phyloP scores from a whole-genome alignment of 2,329 filamentous ascomycete species.

The Colletotrichum sp. region DNA sequence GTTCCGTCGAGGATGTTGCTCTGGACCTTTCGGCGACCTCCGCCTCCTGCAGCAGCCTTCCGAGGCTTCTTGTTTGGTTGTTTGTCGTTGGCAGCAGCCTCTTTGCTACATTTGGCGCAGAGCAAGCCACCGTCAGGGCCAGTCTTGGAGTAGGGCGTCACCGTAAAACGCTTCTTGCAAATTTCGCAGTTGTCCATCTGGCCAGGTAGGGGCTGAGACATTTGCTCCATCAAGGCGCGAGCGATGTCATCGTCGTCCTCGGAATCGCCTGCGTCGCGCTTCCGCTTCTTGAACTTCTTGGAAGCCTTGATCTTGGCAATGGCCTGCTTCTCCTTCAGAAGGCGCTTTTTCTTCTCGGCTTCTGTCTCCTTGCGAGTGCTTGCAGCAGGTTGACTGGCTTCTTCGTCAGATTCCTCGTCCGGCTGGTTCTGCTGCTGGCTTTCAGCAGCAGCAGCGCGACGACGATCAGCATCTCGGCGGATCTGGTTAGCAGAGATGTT shows the following conservation, averaged over 20 bases:
- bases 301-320: slow-evolving; percentile 67
- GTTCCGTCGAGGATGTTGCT: slow-evolving; percentile 85
- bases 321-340: slow-evolving; percentile 56
- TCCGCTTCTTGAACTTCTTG: slow-evolving; percentile 62
- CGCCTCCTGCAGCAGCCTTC: slow-evolving; percentile 47
- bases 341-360: slow-evolving; percentile 30
- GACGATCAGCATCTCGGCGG: slow-evolving; percentile 51
- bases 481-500: slow-evolving; percentile 72
- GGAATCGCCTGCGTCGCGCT: slow-evolving; percentile 39
- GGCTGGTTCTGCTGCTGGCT: slow-evolving; percentile 23
- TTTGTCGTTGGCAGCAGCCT: slow-evolving; percentile 53
- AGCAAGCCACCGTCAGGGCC: slow-evolving; percentile 86
- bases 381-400: slow-evolving; percentile 19
- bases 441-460: slow-evolving; percentile 38
- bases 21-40: slow-evolving; percentile 75
- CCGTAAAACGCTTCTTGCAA: slow-evolving; percentile 88
- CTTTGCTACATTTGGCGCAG: slow-evolving; percentile 80
- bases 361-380: slow-evolving; percentile 22
- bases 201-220: slow-evolving; percentile 68
- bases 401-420: slow-evolving; percentile 25
- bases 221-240: slow-evolving; percentile 51
- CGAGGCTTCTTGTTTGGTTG: slow-evolving; percentile 36
- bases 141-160: slow-evolving; percentile 85
- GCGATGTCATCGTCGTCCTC: slow-evolving; percentile 59
- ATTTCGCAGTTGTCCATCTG: slow-evolving; percentile 88